Percentiles rank a stretch among this genome's conserved stretches.
Conservation (phyloP, 805 yeast species). For the Saccharomycopsis guyanensis region DNA sequence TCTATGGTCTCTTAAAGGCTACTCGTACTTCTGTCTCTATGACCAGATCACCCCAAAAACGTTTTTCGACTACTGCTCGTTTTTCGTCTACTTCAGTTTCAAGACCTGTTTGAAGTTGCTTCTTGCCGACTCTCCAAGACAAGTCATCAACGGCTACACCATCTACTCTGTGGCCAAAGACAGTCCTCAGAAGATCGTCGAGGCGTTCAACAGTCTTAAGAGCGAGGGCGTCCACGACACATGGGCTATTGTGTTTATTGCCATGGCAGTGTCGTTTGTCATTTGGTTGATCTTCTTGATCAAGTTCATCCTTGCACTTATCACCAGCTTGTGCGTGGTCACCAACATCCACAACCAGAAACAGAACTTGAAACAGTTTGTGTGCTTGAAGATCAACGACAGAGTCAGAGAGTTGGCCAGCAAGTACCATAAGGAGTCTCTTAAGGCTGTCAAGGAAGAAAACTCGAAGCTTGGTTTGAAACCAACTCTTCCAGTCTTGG, state of each 20-base stretch:
- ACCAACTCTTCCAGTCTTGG: slow-evolving; percentile 25
- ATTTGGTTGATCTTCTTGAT: slow-evolving; percentile 67
- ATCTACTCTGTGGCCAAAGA: slow-evolving; percentile 42
- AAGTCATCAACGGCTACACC: slow-evolving; percentile 73
- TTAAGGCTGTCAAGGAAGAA: slow-evolving; percentile 24
- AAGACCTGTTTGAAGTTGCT: slow-evolving; percentile 56
- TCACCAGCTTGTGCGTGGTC: slow-evolving; percentile 45
- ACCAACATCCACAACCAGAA: slow-evolving; percentile 35
- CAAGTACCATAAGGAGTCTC: slow-evolving; percentile 29
- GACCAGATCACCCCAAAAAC: slow-evolving; percentile 60
- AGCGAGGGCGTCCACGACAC: slow-evolving; percentile 55
- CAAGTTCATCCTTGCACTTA: slow-evolving; percentile 46
- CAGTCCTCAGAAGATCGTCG: slow-evolving; percentile 27
- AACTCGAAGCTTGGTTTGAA: slow-evolving; percentile 23
- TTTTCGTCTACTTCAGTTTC: slow-evolving; percentile 56
- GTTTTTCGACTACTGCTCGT: slow-evolving; percentile 58
- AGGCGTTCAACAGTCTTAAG: slow-evolving; percentile 25
- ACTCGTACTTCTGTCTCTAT: slow-evolving; percentile 65
- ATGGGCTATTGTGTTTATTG: slow-evolving; percentile 65
- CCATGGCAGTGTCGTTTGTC: slow-evolving; percentile 67
- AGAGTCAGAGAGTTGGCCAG: slow-evolving; percentile 46
- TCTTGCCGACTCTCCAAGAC: slow-evolving; percentile 82
- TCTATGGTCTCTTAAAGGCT: slow-evolving; percentile 48
- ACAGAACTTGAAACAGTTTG: slow-evolving; percentile 47
- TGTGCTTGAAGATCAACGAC: slow-evolving; percentile 51